phyloP scores from a whole-genome alignment of 371 early-diverging fungal species.

The Zychaea mexicana region DNA sequence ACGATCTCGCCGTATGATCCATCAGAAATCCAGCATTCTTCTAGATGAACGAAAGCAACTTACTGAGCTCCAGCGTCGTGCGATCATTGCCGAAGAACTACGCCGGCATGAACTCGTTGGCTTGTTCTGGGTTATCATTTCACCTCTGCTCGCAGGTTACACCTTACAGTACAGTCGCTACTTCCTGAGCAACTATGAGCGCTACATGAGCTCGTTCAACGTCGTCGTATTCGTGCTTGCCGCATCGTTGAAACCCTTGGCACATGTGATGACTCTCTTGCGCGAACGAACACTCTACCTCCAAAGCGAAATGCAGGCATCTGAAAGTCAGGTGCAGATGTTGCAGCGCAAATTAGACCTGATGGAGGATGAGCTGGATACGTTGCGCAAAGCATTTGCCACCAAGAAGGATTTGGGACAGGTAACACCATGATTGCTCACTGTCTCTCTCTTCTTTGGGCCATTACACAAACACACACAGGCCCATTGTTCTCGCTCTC shows the following conservation, averaged over 20 bases:
- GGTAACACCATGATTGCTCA: constrained; percentile 20
- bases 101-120: constrained; percentile 57
- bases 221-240: constrained; percentile 66
- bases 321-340: constrained; percentile 49
- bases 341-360: constrained; percentile 46
- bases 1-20: constrained; percentile 51
- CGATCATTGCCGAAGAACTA: constrained; percentile 45
- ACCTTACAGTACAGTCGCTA: constrained; percentile 55
- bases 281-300: constrained; percentile 57
- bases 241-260: constrained; percentile 59
- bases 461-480: neutral
- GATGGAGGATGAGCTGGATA: constrained; percentile 59
- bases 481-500: neutral
- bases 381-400: constrained; percentile 60
- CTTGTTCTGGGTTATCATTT: constrained; percentile 50
- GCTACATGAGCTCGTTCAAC: constrained; percentile 63
- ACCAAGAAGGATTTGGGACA: constrained; percentile 68
- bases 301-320: constrained; percentile 57
- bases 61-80: constrained; percentile 32
- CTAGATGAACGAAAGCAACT: constrained; percentile 24
- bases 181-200: constrained; percentile 56
- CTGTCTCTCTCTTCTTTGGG: neutral
- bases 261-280: constrained; percentile 54
- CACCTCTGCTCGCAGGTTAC: constrained; percentile 64
- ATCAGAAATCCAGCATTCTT: constrained; percentile 19